Evolutionary conservation across 371 early-diverging fungal species (phyloP).

Genomic region (Blastocladiella emersonii): DNA sequence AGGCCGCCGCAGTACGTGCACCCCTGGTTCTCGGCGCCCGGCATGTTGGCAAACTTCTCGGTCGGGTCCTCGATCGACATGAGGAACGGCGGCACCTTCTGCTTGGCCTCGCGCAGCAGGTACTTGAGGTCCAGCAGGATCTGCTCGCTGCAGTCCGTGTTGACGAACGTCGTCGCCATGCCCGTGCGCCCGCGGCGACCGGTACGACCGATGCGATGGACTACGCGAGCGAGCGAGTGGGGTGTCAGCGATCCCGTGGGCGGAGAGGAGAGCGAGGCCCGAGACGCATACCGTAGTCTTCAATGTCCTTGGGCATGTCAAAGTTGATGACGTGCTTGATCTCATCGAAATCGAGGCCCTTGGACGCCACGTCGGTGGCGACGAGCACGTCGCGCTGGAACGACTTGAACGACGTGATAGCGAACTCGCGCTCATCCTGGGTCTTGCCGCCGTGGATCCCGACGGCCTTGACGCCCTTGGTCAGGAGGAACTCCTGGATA

Average conservation of each 20-base stretch:
- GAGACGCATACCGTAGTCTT: slow-evolving; percentile 61
- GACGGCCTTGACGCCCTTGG: slow-evolving; percentile 86
- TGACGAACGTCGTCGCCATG: slow-evolving; percentile 91
- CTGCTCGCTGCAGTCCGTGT: slow-evolving; percentile 65
- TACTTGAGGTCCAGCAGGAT: slow-evolving; percentile 86
- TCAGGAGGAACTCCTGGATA: slow-evolving; percentile 82
- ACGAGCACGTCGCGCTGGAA: slow-evolving; percentile 75
- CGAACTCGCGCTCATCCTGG: slow-evolving; percentile 67
- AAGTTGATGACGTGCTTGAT: slow-evolving; percentile 88
- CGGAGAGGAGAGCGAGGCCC: background rate
- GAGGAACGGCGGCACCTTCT: slow-evolving; percentile 77
- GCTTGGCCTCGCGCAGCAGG: slow-evolving; percentile 81
- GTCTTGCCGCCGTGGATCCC: slow-evolving; percentile 92
- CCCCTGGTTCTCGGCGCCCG: slow-evolving; percentile 28
- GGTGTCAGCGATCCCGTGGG: background rate
- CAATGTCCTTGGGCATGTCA: slow-evolving; percentile 94
- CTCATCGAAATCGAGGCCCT: slow-evolving; percentile 85
- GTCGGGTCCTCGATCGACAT: slow-evolving; percentile 74
- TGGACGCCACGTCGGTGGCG: slow-evolving; percentile 83
- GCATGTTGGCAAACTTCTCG: slow-evolving; percentile 33
- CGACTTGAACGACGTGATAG: slow-evolving; percentile 62
- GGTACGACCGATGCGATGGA: slow-evolving; percentile 98
- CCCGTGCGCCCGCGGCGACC: slow-evolving; percentile 96
- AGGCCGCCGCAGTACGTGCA: slow-evolving; percentile 91
- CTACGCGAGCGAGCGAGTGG: slow-evolving; percentile 16